Base-by-base conservation (phyloP, 2,329 filamentous ascomycete genomes). In the Fusarium equiseti region DNA sequence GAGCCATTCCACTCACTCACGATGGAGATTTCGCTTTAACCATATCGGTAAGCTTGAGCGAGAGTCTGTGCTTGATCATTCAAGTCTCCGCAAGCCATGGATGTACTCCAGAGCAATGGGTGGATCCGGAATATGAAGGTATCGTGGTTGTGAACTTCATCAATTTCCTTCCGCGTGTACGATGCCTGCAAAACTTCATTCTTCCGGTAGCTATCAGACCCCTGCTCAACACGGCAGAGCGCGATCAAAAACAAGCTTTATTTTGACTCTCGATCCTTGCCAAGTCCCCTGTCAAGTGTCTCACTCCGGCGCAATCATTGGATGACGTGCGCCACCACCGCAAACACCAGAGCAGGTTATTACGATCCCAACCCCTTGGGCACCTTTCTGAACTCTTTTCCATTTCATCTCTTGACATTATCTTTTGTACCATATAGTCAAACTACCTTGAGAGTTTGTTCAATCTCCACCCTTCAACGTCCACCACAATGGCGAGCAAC, bases 201-300 rank as follows among this genome's bases (percentile, higher is more conserved):
- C 18, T 38, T n/a, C 12, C 18, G 6, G 35, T 11, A 38, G 16
- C 29, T 35, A 22, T n/a, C 22, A 38, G 45, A 69, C 35, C 68
- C 68, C 55, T 68, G 63, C n/a, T 35, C 32, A 31, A n/a, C n/a
- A 49, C 35, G 35, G 22, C 32, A 8, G 31, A 44, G 15, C 32
- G 18, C 24, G 18, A 27, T 18, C 27, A 22, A 51, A 66, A 69
- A 58, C 68, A 55, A 69, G 68, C 68, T 71, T 71, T 68, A 45
- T 45, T 70, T 71, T 58, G 46, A 61, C 63, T 71, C 57, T 26
- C 20, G n/a, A 71, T 57, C 51, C 56, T 54, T 54, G 64, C 63
- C n/a, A 15, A 18, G 22, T 24, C 54, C 68, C 68, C 53, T 66
- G 68, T 66, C 59, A 57, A 66, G 26, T 53, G 59, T 69, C 68